These are phyloP conservation scores for Fusarium succisae DNA, from an alignment of 2,329 filamentous ascomycete genomes.

Conservation along the genomic window DNA sequence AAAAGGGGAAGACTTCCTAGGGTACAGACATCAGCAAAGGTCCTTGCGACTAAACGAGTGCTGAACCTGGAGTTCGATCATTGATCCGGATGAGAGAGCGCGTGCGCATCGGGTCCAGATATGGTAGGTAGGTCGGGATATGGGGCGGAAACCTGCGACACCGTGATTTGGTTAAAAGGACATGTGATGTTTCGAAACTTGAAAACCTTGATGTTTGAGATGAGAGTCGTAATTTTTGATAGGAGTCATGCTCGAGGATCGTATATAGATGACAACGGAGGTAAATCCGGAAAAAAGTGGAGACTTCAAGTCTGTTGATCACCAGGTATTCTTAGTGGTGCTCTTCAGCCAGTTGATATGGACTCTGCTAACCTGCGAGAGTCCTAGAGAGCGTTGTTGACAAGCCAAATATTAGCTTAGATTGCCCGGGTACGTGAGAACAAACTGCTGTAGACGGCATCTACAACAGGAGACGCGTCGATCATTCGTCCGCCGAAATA, in stretches of 20 bases:
- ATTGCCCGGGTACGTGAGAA: conserved; percentile 88
- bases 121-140: conserved; percentile 21
- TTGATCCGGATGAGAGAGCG: conserved; percentile 17
- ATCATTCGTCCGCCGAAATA: conserved; percentile 95
- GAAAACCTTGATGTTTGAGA: conserved; percentile 34
- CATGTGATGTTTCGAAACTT: conserved; percentile 24
- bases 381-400: conserved; percentile 60
- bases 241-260: conserved; percentile 12
- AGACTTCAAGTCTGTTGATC: conserved; percentile 44
- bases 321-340: conserved; percentile 42
- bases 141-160: conserved; percentile 40
- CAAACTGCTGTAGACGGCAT: conserved; percentile 97
- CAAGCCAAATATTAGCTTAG: conserved; percentile 67
- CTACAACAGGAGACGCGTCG: conserved; percentile 93
- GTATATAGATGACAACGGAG: conserved; percentile 4
- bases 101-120: conserved; percentile 22
- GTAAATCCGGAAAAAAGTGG: conserved; percentile 26
- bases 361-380: conserved; percentile 50
- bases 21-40: conserved; percentile 45
- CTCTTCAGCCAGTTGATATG: conserved; percentile 37
- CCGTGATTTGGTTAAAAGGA: conserved; percentile 41
- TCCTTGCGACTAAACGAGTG: conserved; percentile 41
- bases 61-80: conserved; percentile 41
- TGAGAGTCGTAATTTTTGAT: conserved; percentile 22
- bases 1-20: conserved; percentile 41